These are phyloP conservation scores for Ustilago lituana DNA, from an alignment of 1,284 basidiomycete genomes.

Conservation along the genomic window DNA sequence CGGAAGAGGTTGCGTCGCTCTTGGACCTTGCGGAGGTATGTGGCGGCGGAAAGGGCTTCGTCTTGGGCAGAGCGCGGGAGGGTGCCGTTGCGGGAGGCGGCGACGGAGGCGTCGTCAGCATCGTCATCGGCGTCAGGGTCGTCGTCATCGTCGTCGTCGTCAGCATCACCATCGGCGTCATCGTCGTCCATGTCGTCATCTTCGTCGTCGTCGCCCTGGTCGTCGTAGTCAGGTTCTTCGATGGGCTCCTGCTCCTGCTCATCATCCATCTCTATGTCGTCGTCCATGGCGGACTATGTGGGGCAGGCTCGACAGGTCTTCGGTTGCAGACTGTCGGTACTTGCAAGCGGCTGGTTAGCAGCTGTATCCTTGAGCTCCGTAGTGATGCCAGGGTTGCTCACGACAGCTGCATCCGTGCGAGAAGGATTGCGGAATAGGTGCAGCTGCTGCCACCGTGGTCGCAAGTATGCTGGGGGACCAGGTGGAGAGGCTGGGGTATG, in stretches of 20 bases:
- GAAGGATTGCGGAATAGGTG: too few species aligned
- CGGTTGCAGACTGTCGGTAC: too few species aligned
- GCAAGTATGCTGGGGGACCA: too few species aligned
- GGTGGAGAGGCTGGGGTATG: slow-evolving; percentile 5
- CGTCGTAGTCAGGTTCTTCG: slow-evolving; percentile 36
- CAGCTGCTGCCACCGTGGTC: too few species aligned
- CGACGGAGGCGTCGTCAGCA: slow-evolving; percentile 14
- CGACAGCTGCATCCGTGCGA: slow-evolving; percentile 1
- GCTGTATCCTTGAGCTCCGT: too few species aligned
- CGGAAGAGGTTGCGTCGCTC: slow-evolving; percentile 33
- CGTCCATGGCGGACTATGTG: slow-evolving; percentile 27
- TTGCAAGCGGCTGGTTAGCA: too few species aligned
- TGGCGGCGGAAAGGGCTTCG: slow-evolving; percentile 21
- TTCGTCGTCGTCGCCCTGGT: slow-evolving; percentile 24
- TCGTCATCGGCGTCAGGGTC: slow-evolving; percentile 19
- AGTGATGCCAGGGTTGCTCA: background rate
- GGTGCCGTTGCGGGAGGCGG: slow-evolving; percentile 18
- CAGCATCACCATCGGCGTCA: slow-evolving; percentile 19
- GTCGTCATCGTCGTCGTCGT: slow-evolving; percentile 23
- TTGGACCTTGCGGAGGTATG: slow-evolving; percentile 37
- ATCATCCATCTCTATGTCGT: slow-evolving; percentile 51
- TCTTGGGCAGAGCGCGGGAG: slow-evolving; percentile 12
- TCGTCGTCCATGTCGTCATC: slow-evolving; percentile 28
- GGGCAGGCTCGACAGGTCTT: background rate
- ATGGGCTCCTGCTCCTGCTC: slow-evolving; percentile 38